phyloP scores from a whole-genome alignment of 2,329 filamentous ascomycete genomes.

The Colletotrichum spaethianum region DNA sequence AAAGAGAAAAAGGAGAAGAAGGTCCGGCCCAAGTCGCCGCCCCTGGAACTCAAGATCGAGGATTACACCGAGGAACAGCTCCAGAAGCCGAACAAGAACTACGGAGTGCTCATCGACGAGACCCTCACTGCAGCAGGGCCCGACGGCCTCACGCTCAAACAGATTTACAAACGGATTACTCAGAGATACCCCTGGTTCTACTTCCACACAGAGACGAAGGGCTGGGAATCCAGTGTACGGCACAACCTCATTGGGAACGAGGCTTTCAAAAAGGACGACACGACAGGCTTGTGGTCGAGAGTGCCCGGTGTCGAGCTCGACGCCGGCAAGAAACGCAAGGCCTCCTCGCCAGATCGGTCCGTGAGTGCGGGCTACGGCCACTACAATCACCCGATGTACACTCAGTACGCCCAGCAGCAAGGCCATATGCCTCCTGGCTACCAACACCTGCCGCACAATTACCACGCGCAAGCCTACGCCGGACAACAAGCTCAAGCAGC shows the following conservation, averaged over 20 bases:
- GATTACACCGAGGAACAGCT: conserved; percentile 72
- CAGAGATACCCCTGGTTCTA: conserved; percentile 72
- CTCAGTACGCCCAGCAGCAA: conserved; percentile 45
- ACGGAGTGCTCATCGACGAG: conserved; percentile 73
- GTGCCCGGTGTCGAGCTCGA: conserved; percentile 72
- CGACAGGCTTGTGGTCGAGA: conserved; percentile 70
- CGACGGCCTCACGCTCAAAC: conserved; percentile 68
- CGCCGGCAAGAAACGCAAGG: conserved; percentile 73
- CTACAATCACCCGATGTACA: conserved; percentile 48
- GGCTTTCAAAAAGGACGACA: conserved; percentile 72
- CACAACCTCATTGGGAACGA: conserved; percentile 75
- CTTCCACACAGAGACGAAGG: conserved; percentile 73
- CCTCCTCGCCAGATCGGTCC: conserved; percentile 65
- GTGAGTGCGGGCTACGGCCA: conserved; percentile 53
- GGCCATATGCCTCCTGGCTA: conserved; percentile 53
- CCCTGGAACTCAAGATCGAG: conserved; percentile 67
- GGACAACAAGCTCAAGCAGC: conserved; percentile 39
- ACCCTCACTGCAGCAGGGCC: conserved; percentile 68
- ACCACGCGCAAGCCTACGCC: conserved; percentile 52
- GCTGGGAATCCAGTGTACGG: conserved; percentile 77
- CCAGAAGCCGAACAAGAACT: conserved; percentile 74
- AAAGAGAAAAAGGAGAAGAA: conserved; percentile 75
- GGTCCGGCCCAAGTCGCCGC: conserved; percentile 71
- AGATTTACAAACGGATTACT: conserved; percentile 75
- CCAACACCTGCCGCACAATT: conserved; percentile 52